Evolutionary conservation across 2,329 filamentous ascomycete species (phyloP).

Genomic region (Arthrobotrys megalospora): DNA sequence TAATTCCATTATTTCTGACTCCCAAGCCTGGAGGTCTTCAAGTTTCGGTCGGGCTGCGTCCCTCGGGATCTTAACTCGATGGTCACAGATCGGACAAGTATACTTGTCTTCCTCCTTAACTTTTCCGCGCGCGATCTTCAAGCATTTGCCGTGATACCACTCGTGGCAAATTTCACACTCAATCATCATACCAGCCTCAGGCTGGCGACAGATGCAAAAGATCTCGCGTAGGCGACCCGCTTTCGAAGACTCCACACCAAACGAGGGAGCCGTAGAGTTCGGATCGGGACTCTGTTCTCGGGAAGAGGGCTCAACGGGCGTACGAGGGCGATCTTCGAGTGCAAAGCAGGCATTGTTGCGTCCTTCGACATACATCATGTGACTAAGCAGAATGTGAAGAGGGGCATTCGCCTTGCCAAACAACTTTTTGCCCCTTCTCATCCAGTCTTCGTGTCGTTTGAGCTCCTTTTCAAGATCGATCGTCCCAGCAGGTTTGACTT

Average conservation of each 20-base stretch:
- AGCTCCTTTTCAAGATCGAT: conserved; percentile 94
- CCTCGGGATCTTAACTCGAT: conserved; percentile 94
- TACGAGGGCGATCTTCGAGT: conserved; percentile 85
- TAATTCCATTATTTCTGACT: conserved; percentile 82
- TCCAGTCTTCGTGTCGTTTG: conserved; percentile 98
- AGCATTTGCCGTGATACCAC: conserved; percentile 98
- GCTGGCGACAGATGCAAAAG: conserved; percentile 94
- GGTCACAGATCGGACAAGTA: conserved; percentile 97
- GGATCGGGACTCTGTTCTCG: conserved; percentile 79
- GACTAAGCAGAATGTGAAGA: conserved; percentile 91
- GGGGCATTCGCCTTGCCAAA: conserved; percentile 99
- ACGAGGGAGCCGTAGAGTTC: conserved; percentile 57
- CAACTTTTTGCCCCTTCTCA: conserved; percentile 96
- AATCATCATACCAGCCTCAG: conserved; percentile 99
- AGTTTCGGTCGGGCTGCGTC: conserved; percentile 96
- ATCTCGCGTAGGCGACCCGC: conserved; percentile 80
- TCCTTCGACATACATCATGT: conserved; percentile 93
- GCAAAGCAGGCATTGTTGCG: conserved; percentile 94
- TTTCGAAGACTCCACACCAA: conserved; percentile 12
- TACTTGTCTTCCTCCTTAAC: conserved; percentile 99
- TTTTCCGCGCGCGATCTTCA: conserved; percentile 97
- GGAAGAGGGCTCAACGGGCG: conserved; percentile 92
- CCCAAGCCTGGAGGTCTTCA: conserved; percentile 87
- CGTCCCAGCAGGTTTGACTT: conserved; percentile 91
- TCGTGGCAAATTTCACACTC: conserved; percentile 98